Evolutionary conservation across 139 green algal genomes (phyloP), one percentile per base, ranked within the genome.

Genomic region (Edaphochlamys debaryana): DNA sequence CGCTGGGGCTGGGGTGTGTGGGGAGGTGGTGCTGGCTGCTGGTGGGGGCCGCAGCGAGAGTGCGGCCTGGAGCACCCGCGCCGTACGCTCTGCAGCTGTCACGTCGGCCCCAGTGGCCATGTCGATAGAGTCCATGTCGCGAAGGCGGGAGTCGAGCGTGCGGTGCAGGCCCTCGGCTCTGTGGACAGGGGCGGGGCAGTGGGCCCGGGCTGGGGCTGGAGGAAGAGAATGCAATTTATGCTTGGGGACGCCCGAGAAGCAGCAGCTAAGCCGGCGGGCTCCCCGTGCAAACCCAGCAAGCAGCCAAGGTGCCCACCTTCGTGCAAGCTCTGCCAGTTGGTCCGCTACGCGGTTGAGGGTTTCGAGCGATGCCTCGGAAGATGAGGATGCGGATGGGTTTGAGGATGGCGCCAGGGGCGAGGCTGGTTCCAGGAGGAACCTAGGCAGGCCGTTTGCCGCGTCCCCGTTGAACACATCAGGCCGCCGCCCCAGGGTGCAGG

Each of bases 391-490:
- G 3, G 15, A 22, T 11, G 48, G 11, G 48, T 15, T 15, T 11
- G 48, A 54, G 15, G 48, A 11, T 54, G 48, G 11, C 11, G 48
- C 11, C 48, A 23, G 48, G 15, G 11, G 11, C 11, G 48, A 11
- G 48, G 48, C 11, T 54, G 48, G 48, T 54, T 23, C 48, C 48
- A 15, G 48, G 11, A 54, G 48, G 48, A 15, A 15, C 48, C 15
- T 54, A 15, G 48, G 48, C 48, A 23, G 48, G 2, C 23, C 25
- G 1, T 6, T 9, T 32, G 40, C 67, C 23, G 23, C 67, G 40
- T 54, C 67, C 4, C 67, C 67, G 40, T 73, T 73, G 67, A 73
- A 73, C 40, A 56, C 9, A 25, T 73, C 67, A 8, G 67, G 67
- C 4, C 67, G 67, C 13, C 67, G 67, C 2, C 67, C 67, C 4